phyloP scores from a whole-genome alignment of 768 basidiomycete genomes.

The Kwoniella heveanensis region DNA sequence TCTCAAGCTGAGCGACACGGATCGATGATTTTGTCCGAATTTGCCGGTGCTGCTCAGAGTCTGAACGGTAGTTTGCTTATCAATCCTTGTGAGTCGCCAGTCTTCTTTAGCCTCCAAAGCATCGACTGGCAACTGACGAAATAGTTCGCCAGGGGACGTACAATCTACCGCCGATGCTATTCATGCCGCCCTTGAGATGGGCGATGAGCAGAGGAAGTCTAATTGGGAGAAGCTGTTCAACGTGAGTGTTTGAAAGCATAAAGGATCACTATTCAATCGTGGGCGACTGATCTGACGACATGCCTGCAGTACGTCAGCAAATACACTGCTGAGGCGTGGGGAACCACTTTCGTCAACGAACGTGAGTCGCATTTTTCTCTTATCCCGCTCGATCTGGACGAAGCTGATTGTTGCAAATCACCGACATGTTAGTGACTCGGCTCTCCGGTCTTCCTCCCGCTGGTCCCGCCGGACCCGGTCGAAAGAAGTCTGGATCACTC shows the following conservation, averaged over 20 bases:
- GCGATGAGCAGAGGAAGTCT: slow-evolving; percentile 74
- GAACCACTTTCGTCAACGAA: slow-evolving; percentile 54
- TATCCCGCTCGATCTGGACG: background rate
- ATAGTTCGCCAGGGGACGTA: slow-evolving; percentile 79
- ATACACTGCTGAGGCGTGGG: slow-evolving; percentile 56
- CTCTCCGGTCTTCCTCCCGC: slow-evolving; percentile 39
- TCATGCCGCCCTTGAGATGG: slow-evolving; percentile 90
- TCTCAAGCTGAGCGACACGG: slow-evolving; percentile 91
- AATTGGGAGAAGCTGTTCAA: slow-evolving; percentile 96
- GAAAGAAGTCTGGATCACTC: slow-evolving; percentile 37
- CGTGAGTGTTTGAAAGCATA: slow-evolving; percentile 51
- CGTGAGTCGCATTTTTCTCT: slow-evolving; percentile 46
- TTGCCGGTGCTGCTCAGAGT: slow-evolving; percentile 94
- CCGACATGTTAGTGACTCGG: slow-evolving; percentile 28
- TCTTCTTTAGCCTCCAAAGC: background rate
- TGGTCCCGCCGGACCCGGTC: slow-evolving; percentile 35
- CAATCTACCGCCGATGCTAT: slow-evolving; percentile 98
- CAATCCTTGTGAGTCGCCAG: slow-evolving; percentile 66
- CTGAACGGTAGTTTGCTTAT: slow-evolving; percentile 95
- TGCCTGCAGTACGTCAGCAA: slow-evolving; percentile 52
- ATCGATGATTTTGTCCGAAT: slow-evolving; percentile 96
- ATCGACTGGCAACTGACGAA: slow-evolving; percentile 4
- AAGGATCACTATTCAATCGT: too few relatives aligned
- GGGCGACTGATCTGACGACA: background rate
- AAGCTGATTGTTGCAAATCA: background rate